A percentile compares a stretch with the other conserved stretches of the same genome.
phyloP scores from a whole-genome alignment of 805 yeast genomes.

The Cephaloascus fragrans region DNA sequence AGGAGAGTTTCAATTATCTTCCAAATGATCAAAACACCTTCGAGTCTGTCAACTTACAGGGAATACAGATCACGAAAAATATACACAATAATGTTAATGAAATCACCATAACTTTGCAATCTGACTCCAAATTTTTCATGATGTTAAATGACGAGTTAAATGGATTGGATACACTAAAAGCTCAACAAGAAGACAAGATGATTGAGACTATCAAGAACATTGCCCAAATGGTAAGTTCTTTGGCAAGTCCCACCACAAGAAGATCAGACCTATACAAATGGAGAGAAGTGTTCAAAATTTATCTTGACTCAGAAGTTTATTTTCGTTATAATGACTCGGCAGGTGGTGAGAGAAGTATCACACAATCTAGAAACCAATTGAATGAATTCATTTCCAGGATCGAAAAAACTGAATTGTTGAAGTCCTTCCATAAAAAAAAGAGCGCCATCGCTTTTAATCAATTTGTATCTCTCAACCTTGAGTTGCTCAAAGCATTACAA shows the following conservation, averaged over 20 bases:
- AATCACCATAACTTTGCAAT: constrained; percentile 33
- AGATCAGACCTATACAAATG: constrained; percentile 54
- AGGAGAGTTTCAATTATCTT: no score
- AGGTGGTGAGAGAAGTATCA: constrained; percentile 34
- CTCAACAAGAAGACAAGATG: constrained; percentile 31
- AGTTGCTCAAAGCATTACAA: constrained; percentile 44
- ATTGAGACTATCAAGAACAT: constrained; percentile 30
- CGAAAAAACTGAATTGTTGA: constrained; percentile 23
- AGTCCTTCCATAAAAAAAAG: constrained; percentile 34
- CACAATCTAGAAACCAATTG: constrained; percentile 35
- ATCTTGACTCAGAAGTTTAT: constrained; percentile 58
- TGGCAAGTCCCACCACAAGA: constrained; percentile 29
- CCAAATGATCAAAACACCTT: not conserved
- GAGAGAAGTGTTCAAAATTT: constrained; percentile 58
- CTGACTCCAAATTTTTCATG: constrained; percentile 52
- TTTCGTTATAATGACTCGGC: constrained; percentile 40
- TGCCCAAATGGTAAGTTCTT: constrained; percentile 24
- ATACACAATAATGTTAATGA: constrained; percentile 15
- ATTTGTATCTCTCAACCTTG: constrained; percentile 44
- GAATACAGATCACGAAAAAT: constrained; percentile 3
- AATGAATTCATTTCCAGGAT: constrained; percentile 28
- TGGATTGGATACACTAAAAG: constrained; percentile 33
- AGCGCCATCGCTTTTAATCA: constrained; percentile 34
- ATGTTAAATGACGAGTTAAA: constrained; percentile 46
- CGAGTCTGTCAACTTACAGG: not conserved